A percentile compares a stretch with the other conserved stretches of the same genome.
phyloP scores from a whole-genome alignment of 108 stramenopile species.

The Heterococcus sp. region DNA sequence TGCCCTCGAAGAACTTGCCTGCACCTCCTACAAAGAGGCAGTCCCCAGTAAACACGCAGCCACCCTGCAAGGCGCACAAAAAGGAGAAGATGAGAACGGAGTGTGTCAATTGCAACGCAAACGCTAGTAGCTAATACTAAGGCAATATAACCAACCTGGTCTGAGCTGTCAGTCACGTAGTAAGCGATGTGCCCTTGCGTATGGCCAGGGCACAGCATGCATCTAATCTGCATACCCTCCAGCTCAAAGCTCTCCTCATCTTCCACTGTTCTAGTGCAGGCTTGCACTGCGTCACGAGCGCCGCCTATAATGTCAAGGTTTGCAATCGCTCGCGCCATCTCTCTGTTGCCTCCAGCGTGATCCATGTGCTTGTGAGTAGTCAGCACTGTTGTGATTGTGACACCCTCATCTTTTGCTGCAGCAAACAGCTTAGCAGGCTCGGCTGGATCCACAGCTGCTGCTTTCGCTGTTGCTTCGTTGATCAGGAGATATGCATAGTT shows the following conservation, averaged over 20 bases:
- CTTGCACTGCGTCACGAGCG: slow-evolving; percentile 15
- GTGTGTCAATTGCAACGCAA: too few relatives aligned
- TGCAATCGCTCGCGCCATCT: slow-evolving; percentile 1
- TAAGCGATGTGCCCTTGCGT: slow-evolving; percentile 66
- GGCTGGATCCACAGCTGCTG: slow-evolving; percentile 42
- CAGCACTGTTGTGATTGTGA: slow-evolving; percentile 24
- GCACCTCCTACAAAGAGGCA: slow-evolving; percentile 69
- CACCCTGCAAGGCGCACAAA: not conserved
- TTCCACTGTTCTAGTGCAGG: slow-evolving; percentile 27
- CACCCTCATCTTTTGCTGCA: slow-evolving; percentile 11
- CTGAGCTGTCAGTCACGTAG: slow-evolving; percentile 37
- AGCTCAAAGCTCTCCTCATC: slow-evolving; percentile 56
- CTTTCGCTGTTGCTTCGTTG: slow-evolving; percentile 29
- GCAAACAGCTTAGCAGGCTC: slow-evolving; percentile 33
- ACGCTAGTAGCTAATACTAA: too few relatives aligned
- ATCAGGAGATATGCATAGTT: slow-evolving; percentile 46
- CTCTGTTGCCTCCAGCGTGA: slow-evolving; percentile 39
- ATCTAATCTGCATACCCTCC: slow-evolving; percentile 31
- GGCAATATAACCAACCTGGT: slow-evolving; percentile 1
- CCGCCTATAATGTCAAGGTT: slow-evolving; percentile 32
- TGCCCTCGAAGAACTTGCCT: slow-evolving; percentile 62
- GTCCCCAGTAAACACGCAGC: slow-evolving; percentile 67
- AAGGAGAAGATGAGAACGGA: not conserved
- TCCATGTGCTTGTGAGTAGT: slow-evolving; percentile 50
- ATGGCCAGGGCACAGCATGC: slow-evolving; percentile 50